phyloP scores from a whole-genome alignment of 371 early-diverging fungal genomes.

The Blakeslea trispora region DNA sequence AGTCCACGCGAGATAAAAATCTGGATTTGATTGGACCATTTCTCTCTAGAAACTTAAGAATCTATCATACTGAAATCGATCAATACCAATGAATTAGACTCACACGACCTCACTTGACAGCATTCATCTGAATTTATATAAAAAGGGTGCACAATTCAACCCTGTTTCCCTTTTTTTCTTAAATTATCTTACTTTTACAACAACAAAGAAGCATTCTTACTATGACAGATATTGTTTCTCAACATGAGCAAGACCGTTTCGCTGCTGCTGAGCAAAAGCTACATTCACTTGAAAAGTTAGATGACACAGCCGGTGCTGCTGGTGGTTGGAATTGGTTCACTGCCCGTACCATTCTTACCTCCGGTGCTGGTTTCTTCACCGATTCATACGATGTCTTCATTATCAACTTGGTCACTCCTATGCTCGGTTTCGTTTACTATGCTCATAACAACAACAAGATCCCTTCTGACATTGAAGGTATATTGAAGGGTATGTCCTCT shows the following conservation, averaged over 20 bases:
- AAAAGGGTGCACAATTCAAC: slow-evolving; percentile 7
- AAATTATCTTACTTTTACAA: background rate
- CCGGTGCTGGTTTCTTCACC: slow-evolving; percentile 88
- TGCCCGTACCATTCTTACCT: slow-evolving; percentile 77
- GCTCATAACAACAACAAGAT: slow-evolving; percentile 55
- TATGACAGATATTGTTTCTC: slow-evolving; percentile 25
- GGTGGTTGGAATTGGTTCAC: slow-evolving; percentile 73
- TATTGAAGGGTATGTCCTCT: slow-evolving; percentile 80
- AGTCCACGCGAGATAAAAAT: slow-evolving; percentile 23
- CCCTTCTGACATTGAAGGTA: slow-evolving; percentile 67
- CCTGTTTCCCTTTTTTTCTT: slow-evolving; percentile 9
- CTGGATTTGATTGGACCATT: slow-evolving; percentile 13
- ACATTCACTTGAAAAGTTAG: slow-evolving; percentile 40
- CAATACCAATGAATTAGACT: slow-evolving; percentile 26
- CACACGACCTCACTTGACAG: slow-evolving; percentile 39
- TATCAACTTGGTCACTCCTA: slow-evolving; percentile 78
- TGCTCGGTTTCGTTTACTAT: slow-evolving; percentile 79
- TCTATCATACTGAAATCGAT: slow-evolving; percentile 6
- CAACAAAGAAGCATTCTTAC: background rate
- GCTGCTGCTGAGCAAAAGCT: slow-evolving; percentile 37
- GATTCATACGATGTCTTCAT: slow-evolving; percentile 90
- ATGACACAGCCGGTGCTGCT: slow-evolving; percentile 30
- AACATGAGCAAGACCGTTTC: slow-evolving; percentile 30
- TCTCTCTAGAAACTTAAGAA: slow-evolving; percentile 18
- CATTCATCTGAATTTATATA: slow-evolving; percentile 11